Evolutionary conservation across 2,329 filamentous ascomycete species (phyloP).

Genomic region (Colletotrichum coccodes): DNA sequence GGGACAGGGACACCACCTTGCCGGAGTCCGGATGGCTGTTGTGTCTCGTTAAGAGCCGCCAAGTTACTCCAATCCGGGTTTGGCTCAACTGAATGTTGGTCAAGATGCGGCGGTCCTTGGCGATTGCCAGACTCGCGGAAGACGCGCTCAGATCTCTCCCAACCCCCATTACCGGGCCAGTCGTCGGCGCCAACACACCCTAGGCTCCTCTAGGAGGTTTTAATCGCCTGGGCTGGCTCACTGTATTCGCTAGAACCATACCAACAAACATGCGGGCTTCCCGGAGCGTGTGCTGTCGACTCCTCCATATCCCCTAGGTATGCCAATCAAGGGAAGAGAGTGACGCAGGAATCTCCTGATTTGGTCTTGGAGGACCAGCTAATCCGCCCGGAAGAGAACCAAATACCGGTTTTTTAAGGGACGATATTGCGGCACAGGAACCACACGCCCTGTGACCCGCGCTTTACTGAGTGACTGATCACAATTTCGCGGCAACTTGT

Average conservation of each 20-base stretch:
- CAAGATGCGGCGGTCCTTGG: conserved; percentile 22
- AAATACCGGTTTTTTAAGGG: neutral
- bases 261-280: neutral
- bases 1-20: neutral
- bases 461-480: neutral
- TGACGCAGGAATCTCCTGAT: conserved; percentile 30
- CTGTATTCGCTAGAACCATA: neutral
- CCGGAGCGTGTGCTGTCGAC: neutral
- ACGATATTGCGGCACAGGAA: neutral
- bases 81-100: neutral
- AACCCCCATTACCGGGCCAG: neutral
- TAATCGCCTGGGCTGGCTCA: conserved; percentile 3
- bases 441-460: neutral
- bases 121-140: conserved; percentile 2
- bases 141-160: neutral
- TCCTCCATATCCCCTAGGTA: neutral
- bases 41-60: neutral
- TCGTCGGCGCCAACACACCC: neutral
- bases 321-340: conserved; percentile 17
- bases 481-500: neutral
- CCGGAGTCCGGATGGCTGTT: neutral
- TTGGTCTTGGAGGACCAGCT: neutral
- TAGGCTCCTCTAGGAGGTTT: neutral
- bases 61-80: neutral
- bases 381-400: neutral